Evolutionary conservation across 1,284 basidiomycete species (phyloP), one percentile per base, ranked within the genome.

Genomic region (Leccinum subspadiceum): DNA sequence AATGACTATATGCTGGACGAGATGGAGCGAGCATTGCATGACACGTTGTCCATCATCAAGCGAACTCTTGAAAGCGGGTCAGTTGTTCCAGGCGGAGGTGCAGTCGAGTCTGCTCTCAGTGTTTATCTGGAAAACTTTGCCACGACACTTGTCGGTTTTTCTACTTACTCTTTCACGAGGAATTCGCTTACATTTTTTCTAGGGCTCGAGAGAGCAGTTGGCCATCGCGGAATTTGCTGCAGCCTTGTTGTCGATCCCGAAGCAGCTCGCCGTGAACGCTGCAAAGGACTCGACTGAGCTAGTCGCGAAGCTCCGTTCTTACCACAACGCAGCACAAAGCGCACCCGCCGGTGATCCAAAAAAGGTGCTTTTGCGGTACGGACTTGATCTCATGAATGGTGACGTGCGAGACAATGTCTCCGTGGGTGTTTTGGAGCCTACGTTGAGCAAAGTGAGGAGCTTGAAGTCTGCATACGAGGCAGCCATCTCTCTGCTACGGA

Each of bases 1-100:
- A 99, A 99, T 77, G 97, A 99, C 78, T 99, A 98, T 76, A 94
- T 99, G 90, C 80, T 99, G 65, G 97, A 99, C 76, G 97, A 99
- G 81, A 99, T 99, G 97, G 97, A 99, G 79, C 83, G 97, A 37
- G 89, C 94, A 1, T 77, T 99, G 67, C 97, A 99, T 74, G 97
- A 99, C 76, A 92, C 93, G 1, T 78, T 99, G 59, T 96, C 91
- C 48, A 87, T 98, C 68, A 93, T 99, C 79, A 99, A 99, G 81
- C 86, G 97, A 60, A 99, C 97, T 3, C 81, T 99, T 56, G 97
- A 99, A 81, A 96, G 93, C 68, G 96, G 96, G 8, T 81, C 90
- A 13, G 96, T 99, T 22, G 96, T 99, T 15, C 96, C 97, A 3
- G 97, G 97, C 63, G 97, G 97, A 60, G 97, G 97, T 59, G 96